Evolutionary conservation across 768 basidiomycete genomes (phyloP).

Genomic region (Suillus hirtellus): DNA sequence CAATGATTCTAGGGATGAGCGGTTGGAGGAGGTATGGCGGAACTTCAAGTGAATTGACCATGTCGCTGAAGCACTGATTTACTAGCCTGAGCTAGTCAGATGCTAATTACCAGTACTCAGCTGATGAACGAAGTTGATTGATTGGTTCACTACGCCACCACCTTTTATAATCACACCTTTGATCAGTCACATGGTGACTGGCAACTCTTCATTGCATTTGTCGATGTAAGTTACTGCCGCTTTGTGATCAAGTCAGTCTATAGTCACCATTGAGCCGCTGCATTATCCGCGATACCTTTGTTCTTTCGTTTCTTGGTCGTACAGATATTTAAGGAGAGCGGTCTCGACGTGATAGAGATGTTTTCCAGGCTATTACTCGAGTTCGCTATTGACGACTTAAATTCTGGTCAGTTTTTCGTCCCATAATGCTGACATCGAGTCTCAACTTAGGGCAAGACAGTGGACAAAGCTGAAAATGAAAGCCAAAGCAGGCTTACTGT

Average conservation of each 20-base stretch:
- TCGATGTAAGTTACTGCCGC: not conserved
- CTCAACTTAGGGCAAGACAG: not conserved
- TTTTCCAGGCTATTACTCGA: not conserved
- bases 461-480: not conserved
- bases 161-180: not conserved
- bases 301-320: not conserved
- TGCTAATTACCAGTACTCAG: not conserved
- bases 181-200: conserved; percentile 3
- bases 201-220: not conserved
- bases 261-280: not conserved
- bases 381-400: not conserved
- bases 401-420: not conserved
- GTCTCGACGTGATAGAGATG: not conserved
- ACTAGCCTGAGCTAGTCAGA: not conserved
- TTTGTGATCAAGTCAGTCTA: not conserved
- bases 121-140: not conserved
- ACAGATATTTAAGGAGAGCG: not conserved
- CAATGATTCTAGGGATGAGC: conserved; percentile 41
- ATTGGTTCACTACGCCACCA: not conserved
- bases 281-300: not conserved
- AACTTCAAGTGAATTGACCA: conserved; percentile 44
- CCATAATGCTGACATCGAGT: not conserved
- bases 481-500: not conserved
- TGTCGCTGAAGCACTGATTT: not conserved
- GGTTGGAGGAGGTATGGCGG: conserved; percentile 62